Evolutionary conservation across 768 basidiomycete species (phyloP).

Genomic region (Tulasnella sp.): DNA sequence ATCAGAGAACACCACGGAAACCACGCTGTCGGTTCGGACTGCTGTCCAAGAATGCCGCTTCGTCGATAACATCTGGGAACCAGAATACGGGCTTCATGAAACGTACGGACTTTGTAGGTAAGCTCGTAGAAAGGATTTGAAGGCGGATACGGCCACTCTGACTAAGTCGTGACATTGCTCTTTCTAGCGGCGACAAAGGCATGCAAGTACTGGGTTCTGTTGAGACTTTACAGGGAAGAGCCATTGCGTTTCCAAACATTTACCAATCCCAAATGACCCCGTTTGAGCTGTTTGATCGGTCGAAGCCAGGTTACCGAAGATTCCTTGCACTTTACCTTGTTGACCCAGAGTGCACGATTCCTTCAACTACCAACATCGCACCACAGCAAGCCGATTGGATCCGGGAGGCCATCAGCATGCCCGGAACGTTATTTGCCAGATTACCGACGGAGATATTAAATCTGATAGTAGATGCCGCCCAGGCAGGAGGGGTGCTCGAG

Average conservation of each 20-base stretch:
- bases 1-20: slow-evolving; percentile 23
- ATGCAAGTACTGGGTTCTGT: slow-evolving; percentile 52
- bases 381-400: slow-evolving; percentile 59
- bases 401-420: slow-evolving; percentile 42
- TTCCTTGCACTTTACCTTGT: slow-evolving; percentile 55
- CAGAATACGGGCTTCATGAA: not conserved
- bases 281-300: slow-evolving; percentile 49
- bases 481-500: no score
- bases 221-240: slow-evolving; percentile 46
- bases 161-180: not conserved
- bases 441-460: slow-evolving; percentile 17
- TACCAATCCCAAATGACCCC: slow-evolving; percentile 54
- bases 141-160: not conserved
- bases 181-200: not conserved
- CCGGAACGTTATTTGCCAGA: not conserved
- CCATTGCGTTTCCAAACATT: slow-evolving; percentile 59
- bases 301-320: slow-evolving; percentile 50
- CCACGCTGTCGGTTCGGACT: slow-evolving; percentile 1
- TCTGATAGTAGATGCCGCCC: not conserved
- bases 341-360: slow-evolving; percentile 47
- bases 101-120: slow-evolving; percentile 1
- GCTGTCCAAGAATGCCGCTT: slow-evolving; percentile 33
- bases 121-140: not conserved
- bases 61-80: slow-evolving; percentile 30
- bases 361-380: slow-evolving; percentile 52